Evolutionary conservation across 2,329 filamentous ascomycete species (phyloP).

Genomic region (Magnaporthiopsis incrustans): DNA sequence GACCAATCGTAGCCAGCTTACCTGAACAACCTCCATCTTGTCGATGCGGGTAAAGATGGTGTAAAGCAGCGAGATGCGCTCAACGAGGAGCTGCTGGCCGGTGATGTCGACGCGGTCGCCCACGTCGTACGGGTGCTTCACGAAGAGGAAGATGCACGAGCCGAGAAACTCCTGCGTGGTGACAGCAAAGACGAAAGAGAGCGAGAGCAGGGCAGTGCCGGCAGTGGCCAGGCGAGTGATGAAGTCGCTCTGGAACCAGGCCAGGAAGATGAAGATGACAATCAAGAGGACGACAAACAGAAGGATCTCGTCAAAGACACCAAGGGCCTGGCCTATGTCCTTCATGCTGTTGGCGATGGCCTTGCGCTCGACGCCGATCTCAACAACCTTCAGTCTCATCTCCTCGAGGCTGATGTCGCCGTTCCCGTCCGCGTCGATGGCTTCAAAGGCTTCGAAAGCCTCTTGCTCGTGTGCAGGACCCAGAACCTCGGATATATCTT

Average conservation of each 20-base stretch:
- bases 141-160: constrained; percentile 96
- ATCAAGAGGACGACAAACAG: constrained; percentile 74
- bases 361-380: constrained; percentile 79
- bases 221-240: constrained; percentile 80
- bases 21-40: constrained; percentile 66
- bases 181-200: constrained; percentile 94
- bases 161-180: constrained; percentile 94
- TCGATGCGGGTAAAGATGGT: constrained; percentile 82
- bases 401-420: constrained; percentile 93
- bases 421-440: constrained; percentile 80
- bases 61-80: constrained; percentile 90
- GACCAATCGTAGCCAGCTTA: constrained; percentile 20
- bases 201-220: constrained; percentile 81
- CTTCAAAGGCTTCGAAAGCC: constrained; percentile 76
- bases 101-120: constrained; percentile 85
- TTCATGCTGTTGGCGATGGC: constrained; percentile 90
- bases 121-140: constrained; percentile 97
- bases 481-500: constrained; percentile 84
- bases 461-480: constrained; percentile 65
- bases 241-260: constrained; percentile 82
- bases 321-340: constrained; percentile 91
- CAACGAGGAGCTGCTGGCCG: constrained; percentile 66
- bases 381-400: constrained; percentile 75
- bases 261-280: constrained; percentile 78
- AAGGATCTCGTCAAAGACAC: constrained; percentile 81